Evolutionary conservation across 176 grass and related monocot species (phyloP).

Genomic region (Musa schizocarpa): DNA sequence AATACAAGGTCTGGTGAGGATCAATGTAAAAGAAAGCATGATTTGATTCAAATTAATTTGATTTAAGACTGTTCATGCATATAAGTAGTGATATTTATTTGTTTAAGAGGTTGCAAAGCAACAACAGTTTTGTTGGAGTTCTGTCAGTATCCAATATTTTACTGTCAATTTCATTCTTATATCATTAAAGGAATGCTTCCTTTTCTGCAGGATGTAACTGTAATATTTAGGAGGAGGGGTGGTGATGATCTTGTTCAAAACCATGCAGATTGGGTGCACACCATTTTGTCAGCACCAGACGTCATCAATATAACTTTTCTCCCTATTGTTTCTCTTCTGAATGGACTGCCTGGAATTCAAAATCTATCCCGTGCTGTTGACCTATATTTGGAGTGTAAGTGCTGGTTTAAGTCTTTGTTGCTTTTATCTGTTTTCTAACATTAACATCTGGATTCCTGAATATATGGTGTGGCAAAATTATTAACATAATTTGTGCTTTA

Average conservation of each 20-base stretch:
- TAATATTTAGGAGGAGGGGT: slow-evolving; percentile 98
- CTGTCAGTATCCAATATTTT: background rate
- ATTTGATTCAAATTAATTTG: too few species aligned
- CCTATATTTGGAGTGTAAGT: slow-evolving; percentile 90
- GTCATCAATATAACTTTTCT: slow-evolving; percentile 95
- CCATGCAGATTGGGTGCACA: slow-evolving; percentile 68
- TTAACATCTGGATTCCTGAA: too few species aligned
- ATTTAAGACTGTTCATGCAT: too few species aligned
- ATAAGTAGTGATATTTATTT: too few species aligned
- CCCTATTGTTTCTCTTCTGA: slow-evolving; percentile 77
- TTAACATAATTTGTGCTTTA: too few species aligned
- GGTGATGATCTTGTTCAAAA: slow-evolving; percentile 93
- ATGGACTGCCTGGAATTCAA: slow-evolving; percentile 57
- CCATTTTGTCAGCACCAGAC: slow-evolving; percentile 72
- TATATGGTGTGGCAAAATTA: too few species aligned
- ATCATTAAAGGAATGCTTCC: slow-evolving; percentile 2
- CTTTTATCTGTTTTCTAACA: background rate
- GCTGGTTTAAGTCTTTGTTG: background rate
- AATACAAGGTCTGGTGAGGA: too few species aligned
- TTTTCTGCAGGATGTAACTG: slow-evolving; percentile 73
- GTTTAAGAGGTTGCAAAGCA: background rate
- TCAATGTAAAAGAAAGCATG: too few species aligned
- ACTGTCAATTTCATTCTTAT: background rate
- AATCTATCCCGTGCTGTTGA: slow-evolving; percentile 78
- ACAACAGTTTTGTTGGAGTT: background rate